A percentile compares a stretch with the other conserved stretches of the same genome.
These are phyloP conservation scores for Chernovozyma aurita DNA, from an alignment of 1,139 yeast species.

Conservation along the genomic window DNA sequence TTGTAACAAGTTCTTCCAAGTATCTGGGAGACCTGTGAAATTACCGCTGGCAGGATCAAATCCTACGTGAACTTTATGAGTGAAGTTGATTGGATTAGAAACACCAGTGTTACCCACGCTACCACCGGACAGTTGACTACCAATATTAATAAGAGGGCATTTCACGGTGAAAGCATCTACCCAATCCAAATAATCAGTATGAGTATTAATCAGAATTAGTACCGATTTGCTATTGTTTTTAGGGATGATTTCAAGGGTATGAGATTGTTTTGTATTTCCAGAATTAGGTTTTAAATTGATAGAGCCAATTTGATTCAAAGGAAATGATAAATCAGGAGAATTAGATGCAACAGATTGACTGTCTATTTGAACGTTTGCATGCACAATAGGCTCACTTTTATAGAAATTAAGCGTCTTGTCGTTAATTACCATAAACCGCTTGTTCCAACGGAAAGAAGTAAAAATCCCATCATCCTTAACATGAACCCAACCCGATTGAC, in stretches of 20 bases:
- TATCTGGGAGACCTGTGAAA: slow-evolving; percentile 74
- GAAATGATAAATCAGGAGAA: slow-evolving; percentile 38
- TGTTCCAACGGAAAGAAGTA: slow-evolving; percentile 87
- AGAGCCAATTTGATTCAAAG: slow-evolving; percentile 34
- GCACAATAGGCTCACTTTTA: slow-evolving; percentile 51
- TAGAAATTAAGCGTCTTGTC: slow-evolving; percentile 74
- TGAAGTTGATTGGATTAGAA: slow-evolving; percentile 74
- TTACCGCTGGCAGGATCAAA: slow-evolving; percentile 70
- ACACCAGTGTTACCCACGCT: slow-evolving; percentile 54
- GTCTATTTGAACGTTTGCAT: slow-evolving; percentile 9
- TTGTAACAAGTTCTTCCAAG: slow-evolving; percentile 70
- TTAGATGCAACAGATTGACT: slow-evolving; percentile 12
- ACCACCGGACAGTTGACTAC: slow-evolving; percentile 13
- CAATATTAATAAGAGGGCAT: slow-evolving; percentile 60
- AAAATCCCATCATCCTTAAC: slow-evolving; percentile 85
- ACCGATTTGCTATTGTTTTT: slow-evolving; percentile 56
- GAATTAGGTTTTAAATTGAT: slow-evolving; percentile 37
- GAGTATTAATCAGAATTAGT: slow-evolving; percentile 70
- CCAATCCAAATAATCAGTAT: slow-evolving; percentile 85
- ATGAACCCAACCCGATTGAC: slow-evolving; percentile 76
- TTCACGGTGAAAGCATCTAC: slow-evolving; percentile 83
- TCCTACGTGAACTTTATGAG: slow-evolving; percentile 62
- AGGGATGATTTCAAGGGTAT: slow-evolving; percentile 72
- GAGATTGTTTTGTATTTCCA: slow-evolving; percentile 62
- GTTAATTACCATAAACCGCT: slow-evolving; percentile 71